phyloP scores from a whole-genome alignment of 2,329 filamentous ascomycete genomes.

The Stachybotrys elegans region DNA sequence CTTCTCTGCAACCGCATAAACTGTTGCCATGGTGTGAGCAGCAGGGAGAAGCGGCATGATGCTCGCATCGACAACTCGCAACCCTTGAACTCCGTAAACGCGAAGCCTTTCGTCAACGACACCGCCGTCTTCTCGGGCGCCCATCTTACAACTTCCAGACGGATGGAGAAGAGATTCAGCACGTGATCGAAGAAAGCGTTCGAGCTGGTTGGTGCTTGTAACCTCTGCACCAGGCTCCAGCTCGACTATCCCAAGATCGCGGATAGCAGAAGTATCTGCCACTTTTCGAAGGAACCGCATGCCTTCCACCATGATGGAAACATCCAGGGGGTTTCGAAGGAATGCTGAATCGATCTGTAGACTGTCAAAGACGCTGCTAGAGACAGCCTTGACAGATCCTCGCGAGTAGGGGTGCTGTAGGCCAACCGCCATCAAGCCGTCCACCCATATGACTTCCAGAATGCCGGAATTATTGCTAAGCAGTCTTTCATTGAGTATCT shows the following conservation, averaged over 20 bases:
- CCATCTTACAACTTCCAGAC: slow-evolving; percentile 25
- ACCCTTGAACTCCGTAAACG: slow-evolving; percentile 15
- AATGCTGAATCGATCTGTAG: slow-evolving; percentile 12
- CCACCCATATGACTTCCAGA: slow-evolving; percentile 14
- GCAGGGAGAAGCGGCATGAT: slow-evolving; percentile 19
- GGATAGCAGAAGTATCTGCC: slow-evolving; percentile 4
- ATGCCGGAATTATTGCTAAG: slow-evolving; percentile 9
- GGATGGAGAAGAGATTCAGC: slow-evolving; percentile 14
- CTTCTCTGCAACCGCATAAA: slow-evolving; percentile 23
- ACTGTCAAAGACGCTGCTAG: slow-evolving; percentile 11
- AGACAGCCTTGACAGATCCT: slow-evolving; percentile 13
- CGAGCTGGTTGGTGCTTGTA: slow-evolving; percentile 10
- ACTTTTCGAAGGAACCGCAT: slow-evolving; percentile 11
- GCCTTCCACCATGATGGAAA: slow-evolving; percentile 7
- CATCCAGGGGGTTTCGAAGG: slow-evolving; percentile 13
- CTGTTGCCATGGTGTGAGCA: slow-evolving; percentile 19
- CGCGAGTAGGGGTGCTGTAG: slow-evolving; percentile 17
- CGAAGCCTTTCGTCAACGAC: slow-evolving; percentile 17
- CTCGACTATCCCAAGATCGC: slow-evolving; percentile 7
- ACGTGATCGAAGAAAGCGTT: slow-evolving; percentile 10
- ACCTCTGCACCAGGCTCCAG: slow-evolving; percentile 8
- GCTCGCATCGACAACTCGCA: slow-evolving; percentile 31
- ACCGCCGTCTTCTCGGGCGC: slow-evolving; percentile 35
- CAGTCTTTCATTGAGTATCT: slow-evolving; percentile 11
- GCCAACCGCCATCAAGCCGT: slow-evolving; percentile 9